These are phyloP conservation scores for Infundibulicybe gibba DNA, from an alignment of 768 basidiomycete species.

Conservation along the genomic window DNA sequence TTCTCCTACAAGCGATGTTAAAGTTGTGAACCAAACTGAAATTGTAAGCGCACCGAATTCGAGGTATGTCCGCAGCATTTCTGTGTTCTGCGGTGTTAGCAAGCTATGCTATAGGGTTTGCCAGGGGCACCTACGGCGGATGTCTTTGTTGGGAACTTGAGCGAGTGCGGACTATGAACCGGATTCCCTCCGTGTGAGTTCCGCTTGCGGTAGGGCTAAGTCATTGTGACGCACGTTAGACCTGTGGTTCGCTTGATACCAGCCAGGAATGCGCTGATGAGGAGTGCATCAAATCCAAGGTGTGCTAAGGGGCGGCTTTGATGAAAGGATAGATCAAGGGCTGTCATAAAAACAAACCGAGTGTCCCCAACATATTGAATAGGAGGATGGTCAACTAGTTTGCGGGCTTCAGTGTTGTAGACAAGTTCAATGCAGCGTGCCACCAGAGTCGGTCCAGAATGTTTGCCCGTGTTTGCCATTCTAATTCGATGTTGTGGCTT, in stretches of 20 bases:
- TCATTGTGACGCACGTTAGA: slow-evolving; percentile 59
- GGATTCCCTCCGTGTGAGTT: no score
- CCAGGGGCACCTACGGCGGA: slow-evolving; percentile 61
- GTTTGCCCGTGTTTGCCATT: no score
- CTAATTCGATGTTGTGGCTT: no score
- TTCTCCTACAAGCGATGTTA: slow-evolving; percentile 52
- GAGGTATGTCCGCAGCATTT: slow-evolving; percentile 71
- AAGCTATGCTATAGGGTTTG: not conserved
- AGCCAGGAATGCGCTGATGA: slow-evolving; percentile 79
- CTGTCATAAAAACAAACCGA: no score
- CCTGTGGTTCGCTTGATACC: slow-evolving; percentile 84
- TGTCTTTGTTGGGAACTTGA: slow-evolving; percentile 83
- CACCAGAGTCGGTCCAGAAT: no score
- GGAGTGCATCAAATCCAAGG: slow-evolving; percentile 71
- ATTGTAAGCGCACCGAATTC: slow-evolving; percentile 59
- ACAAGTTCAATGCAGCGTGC: no score
- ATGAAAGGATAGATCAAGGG: no score
- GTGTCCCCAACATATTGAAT: no score
- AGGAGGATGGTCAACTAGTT: no score
- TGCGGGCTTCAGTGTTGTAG: no score
- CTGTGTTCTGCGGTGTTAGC: slow-evolving; percentile 30
- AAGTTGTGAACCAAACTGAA: not conserved
- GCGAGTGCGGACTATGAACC: slow-evolving; percentile 63
- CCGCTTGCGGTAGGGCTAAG: not conserved
- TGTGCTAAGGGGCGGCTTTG: slow-evolving; percentile 36